These are phyloP conservation scores for Podospora pseudopauciseta DNA, from an alignment of 495 filamentous ascomycete species.

Conservation along the genomic window DNA sequence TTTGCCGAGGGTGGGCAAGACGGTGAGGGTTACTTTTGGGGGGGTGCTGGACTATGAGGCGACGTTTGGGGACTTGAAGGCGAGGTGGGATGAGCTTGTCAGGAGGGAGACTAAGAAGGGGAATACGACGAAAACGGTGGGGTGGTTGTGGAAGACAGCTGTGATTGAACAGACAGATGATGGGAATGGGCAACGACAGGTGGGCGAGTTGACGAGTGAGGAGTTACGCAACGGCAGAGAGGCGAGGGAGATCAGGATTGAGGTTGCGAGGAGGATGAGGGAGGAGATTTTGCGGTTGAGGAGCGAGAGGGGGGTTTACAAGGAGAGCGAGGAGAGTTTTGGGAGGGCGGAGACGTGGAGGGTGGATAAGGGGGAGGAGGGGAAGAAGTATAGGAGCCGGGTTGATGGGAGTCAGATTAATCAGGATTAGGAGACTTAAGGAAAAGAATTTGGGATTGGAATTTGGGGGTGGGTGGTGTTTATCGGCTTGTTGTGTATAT, in stretches of 20 bases:
- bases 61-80: constrained; percentile 64
- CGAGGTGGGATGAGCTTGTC: constrained; percentile 63
- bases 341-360: constrained; percentile 50
- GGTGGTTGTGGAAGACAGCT: background rate
- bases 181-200: constrained; percentile 43
- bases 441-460: background rate
- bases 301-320: constrained; percentile 56
- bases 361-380: constrained; percentile 25
- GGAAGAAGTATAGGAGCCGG: constrained; percentile 43
- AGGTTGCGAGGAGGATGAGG: constrained; percentile 73
- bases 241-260: constrained; percentile 73
- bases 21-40: constrained; percentile 71
- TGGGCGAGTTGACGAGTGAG: constrained; percentile 46
- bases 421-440: constrained; percentile 26
- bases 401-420: constrained; percentile 48
- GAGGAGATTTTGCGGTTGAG: constrained; percentile 76
- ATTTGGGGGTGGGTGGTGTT: background rate
- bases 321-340: constrained; percentile 65
- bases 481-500: background rate
- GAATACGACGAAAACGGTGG: constrained; percentile 3
- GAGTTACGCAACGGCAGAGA: constrained; percentile 63
- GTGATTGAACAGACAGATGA: constrained; percentile 20
- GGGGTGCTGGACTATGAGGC: constrained; percentile 57
- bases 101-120: constrained; percentile 15
- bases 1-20: constrained; percentile 68